These are phyloP conservation scores for Magnolia officinalis DNA, from an alignment of 164 flowering plant genomes.

Conservation along the genomic window DNA sequence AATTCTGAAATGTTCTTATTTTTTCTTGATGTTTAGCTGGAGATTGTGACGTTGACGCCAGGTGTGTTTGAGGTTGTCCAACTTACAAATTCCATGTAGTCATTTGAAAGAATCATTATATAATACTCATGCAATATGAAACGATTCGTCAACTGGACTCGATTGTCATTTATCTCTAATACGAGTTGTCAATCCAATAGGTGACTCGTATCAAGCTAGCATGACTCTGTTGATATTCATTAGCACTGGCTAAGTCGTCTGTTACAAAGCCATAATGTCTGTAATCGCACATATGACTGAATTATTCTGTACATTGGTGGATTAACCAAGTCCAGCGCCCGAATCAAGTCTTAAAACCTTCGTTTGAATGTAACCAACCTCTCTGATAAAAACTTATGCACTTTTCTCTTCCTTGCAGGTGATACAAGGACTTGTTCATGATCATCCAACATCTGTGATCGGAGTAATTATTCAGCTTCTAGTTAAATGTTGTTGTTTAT, in stretches of 20 bases:
- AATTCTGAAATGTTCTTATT: slow-evolving; percentile 1
- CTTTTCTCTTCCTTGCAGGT: slow-evolving; percentile 39
- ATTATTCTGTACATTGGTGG: too few species aligned
- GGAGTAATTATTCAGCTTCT: slow-evolving; percentile 44
- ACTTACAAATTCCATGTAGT: neutral
- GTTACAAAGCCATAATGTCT: neutral
- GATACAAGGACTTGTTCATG: slow-evolving; percentile 44
- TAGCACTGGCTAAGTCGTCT: neutral
- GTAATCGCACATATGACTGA: neutral
- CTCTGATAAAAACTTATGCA: slow-evolving; percentile 9
- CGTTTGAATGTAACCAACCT: neutral
- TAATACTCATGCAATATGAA: neutral
- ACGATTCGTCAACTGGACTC: neutral
- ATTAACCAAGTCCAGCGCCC: neutral
- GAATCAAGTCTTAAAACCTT: neutral
- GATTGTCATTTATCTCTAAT: neutral
- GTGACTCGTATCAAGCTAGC: neutral
- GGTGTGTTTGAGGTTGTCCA: slow-evolving; percentile 72
- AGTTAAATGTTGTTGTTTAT: neutral
- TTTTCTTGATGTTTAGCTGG: slow-evolving; percentile 48
- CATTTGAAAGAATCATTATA: neutral
- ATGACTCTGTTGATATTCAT: neutral
- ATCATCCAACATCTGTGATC: slow-evolving; percentile 48
- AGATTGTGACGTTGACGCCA: slow-evolving; percentile 69
- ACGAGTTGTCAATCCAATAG: neutral